A percentile compares a stretch with the other conserved stretches of the same genome.
phyloP scores from a whole-genome alignment of 2,329 filamentous ascomycete species.

The Alternaria gansuensis region DNA sequence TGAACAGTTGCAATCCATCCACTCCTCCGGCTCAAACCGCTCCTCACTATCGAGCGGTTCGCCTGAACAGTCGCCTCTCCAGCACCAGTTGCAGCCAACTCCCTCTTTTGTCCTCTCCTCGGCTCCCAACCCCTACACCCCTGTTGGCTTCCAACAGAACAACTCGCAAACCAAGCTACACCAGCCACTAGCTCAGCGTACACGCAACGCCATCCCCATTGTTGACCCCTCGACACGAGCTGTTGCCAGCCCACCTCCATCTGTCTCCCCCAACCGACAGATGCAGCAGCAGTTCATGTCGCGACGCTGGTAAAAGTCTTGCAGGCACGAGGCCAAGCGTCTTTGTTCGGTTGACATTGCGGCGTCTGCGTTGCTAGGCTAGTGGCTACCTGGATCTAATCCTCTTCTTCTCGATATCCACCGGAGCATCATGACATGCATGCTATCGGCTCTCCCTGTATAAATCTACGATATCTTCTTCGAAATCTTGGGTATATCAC shows the following conservation, averaged over 20 bases:
- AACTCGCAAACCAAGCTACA: slow-evolving; percentile 77
- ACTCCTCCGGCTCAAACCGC: slow-evolving; percentile 87
- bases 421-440: slow-evolving; percentile 52
- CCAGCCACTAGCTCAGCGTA: slow-evolving; percentile 87
- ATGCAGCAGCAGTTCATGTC: slow-evolving; percentile 62
- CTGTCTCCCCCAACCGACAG: slow-evolving; percentile 71
- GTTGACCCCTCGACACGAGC: slow-evolving; percentile 94
- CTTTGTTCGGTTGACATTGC: slow-evolving; percentile 46
- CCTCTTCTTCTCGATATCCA: slow-evolving; percentile 50
- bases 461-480: slow-evolving; percentile 55
- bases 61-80: slow-evolving; percentile 87
- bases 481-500: slow-evolving; percentile 55
- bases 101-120: slow-evolving; percentile 76
- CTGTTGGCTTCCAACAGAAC: slow-evolving; percentile 68
- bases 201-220: slow-evolving; percentile 95
- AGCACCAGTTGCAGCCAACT: slow-evolving; percentile 77
- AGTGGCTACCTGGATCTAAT: slow-evolving; percentile 53
- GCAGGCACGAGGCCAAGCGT: slow-evolving; percentile 46
- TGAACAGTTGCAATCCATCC: slow-evolving; percentile 84
- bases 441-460: slow-evolving; percentile 55
- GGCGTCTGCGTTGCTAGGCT: slow-evolving; percentile 53
- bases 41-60: slow-evolving; percentile 95
- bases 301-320: slow-evolving; percentile 59
- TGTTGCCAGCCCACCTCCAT: slow-evolving; percentile 86
- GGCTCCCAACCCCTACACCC: slow-evolving; percentile 64